Evolutionary conservation across 108 stramenopile genomes (phyloP).

Genomic region (Cyclotella sp.): DNA sequence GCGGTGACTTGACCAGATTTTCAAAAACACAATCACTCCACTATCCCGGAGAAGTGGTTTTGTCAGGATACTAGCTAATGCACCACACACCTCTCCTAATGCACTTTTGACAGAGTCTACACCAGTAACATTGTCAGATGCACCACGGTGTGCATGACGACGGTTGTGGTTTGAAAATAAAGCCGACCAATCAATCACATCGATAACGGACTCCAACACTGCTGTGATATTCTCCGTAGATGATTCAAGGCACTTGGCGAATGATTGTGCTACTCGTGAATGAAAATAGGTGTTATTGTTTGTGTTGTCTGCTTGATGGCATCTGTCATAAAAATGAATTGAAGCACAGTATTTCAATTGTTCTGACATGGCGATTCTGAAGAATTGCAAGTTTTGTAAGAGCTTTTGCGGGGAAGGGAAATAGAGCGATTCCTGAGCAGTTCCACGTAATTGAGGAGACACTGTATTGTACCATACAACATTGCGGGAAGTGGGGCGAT

Average conservation of each 20-base stretch:
- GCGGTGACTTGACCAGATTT: background rate
- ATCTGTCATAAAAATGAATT: slow-evolving; percentile 7
- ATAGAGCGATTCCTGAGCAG: no score
- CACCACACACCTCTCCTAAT: background rate
- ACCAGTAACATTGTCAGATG: background rate
- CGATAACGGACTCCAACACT: background rate
- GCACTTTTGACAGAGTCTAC: background rate
- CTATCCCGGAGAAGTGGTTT: background rate
- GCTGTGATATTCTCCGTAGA: background rate
- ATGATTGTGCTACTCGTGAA: background rate
- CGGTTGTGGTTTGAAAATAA: background rate
- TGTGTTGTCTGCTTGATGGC: background rate
- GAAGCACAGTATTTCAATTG: slow-evolving; percentile 14
- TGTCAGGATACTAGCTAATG: background rate
- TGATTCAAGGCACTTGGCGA: background rate
- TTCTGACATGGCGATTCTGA: background rate
- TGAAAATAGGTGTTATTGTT: background rate
- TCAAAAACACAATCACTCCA: background rate
- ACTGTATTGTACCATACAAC: no score
- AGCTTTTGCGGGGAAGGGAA: no score
- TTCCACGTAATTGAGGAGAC: no score
- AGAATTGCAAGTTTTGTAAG: no score
- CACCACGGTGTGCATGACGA: no score
- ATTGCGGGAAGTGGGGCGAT: no score
- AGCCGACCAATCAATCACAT: background rate